These are phyloP conservation scores for Penicillium brevicompactum DNA, from an alignment of 2,329 filamentous ascomycete species.

Conservation along the genomic window DNA sequence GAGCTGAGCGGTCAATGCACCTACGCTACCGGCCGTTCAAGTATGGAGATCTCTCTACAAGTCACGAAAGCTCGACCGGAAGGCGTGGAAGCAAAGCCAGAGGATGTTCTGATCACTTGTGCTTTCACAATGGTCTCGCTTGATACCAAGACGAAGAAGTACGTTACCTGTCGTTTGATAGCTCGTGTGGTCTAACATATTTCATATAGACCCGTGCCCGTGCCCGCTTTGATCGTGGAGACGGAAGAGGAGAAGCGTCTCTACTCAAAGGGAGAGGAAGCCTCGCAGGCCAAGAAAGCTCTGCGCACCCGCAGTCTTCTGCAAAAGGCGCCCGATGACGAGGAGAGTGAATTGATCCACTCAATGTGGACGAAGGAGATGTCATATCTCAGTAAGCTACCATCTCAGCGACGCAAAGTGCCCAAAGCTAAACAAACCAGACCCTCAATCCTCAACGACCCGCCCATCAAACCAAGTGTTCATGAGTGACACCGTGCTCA, in stretches of 20 bases:
- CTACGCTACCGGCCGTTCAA: conserved; percentile 72
- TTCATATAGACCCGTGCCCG: conserved; percentile 56
- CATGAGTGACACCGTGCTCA: conserved; percentile 65
- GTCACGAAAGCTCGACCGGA: conserved; percentile 67
- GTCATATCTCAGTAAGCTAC: conserved; percentile 57
- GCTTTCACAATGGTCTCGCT: conserved; percentile 78
- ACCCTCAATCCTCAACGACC: conserved; percentile 56
- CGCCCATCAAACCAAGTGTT: conserved; percentile 61
- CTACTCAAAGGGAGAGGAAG: conserved; percentile 65
- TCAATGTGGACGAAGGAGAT: conserved; percentile 71
- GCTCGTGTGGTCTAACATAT: conserved; percentile 9
- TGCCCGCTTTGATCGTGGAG: conserved; percentile 63
- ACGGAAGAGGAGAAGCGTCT: conserved; percentile 66
- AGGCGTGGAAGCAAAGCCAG: conserved; percentile 57
- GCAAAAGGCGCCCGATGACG: conserved; percentile 68
- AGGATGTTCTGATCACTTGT: conserved; percentile 70
- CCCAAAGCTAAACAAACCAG: conserved; percentile 30
- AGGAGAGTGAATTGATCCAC: conserved; percentile 72
- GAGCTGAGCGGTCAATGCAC: conserved; percentile 70
- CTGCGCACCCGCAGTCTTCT: conserved; percentile 62
- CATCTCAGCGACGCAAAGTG: not conserved
- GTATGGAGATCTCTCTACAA: conserved; percentile 73
- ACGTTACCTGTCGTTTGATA: conserved; percentile 18
- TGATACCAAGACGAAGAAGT: conserved; percentile 68
- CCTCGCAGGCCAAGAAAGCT: conserved; percentile 68